phyloP scores from a whole-genome alignment of 1,284 basidiomycete genomes.

The Neonothopanus nambi region DNA sequence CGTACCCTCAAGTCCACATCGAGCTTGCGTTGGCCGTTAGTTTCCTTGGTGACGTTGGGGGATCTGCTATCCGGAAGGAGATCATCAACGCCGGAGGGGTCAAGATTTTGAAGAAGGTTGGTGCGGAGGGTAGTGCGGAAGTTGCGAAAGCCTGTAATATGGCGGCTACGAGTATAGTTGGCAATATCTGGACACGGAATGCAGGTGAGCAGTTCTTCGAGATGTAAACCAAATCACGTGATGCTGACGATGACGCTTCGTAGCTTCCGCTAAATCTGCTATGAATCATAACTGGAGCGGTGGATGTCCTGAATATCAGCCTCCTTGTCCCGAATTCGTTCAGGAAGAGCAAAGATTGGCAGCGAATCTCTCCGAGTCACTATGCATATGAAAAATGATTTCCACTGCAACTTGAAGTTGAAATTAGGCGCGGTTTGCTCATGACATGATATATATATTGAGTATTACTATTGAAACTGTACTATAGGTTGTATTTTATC shows the following conservation, averaged over 20 bases:
- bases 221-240: too few species aligned
- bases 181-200: constrained; percentile 30
- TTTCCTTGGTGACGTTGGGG: constrained; percentile 26
- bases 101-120: constrained; percentile 24
- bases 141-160: constrained; percentile 27
- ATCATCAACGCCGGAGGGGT: constrained; percentile 27
- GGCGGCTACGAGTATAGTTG: constrained; percentile 27
- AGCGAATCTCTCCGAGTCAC: too few species aligned
- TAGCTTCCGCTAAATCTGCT: constrained; percentile 13
- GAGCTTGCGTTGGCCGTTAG: constrained; percentile 26
- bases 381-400: too few species aligned
- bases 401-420: too few species aligned
- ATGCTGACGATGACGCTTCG: too few species aligned
- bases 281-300: constrained; percentile 18
- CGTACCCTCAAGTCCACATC: constrained; percentile 23
- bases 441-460: too few species aligned
- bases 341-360: too few species aligned
- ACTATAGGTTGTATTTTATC: too few species aligned
- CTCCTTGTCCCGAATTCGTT: constrained; percentile 5
- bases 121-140: constrained; percentile 17
- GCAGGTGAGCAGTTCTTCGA: constrained; percentile 23
- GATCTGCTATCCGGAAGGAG: constrained; percentile 24
- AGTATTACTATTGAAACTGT: too few species aligned
- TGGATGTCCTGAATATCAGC: constrained; percentile 17
- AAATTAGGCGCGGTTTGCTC: too few species aligned